phyloP scores from a whole-genome alignment of 2,329 filamentous ascomycete species.

The Epichloe sibirici region DNA sequence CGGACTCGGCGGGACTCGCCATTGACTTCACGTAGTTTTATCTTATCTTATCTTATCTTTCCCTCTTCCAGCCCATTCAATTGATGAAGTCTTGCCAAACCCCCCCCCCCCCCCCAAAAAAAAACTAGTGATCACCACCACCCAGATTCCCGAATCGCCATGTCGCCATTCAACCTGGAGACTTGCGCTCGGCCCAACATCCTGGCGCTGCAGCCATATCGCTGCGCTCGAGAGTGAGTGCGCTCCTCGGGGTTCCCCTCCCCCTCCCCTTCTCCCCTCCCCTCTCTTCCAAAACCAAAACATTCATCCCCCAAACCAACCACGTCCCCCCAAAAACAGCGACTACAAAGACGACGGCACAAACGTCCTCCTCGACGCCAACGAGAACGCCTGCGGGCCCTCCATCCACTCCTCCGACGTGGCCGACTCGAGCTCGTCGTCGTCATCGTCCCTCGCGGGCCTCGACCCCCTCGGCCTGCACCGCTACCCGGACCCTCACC shows the following conservation, averaged over 20 bases:
- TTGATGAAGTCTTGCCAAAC: neutral
- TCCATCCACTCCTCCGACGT: constrained; percentile 46
- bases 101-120: too few relatives aligned
- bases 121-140: neutral
- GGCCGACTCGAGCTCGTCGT: constrained; percentile 23
- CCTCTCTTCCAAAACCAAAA: neutral
- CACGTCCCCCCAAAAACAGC: constrained; percentile 31
- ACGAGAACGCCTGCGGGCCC: constrained; percentile 93
- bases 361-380: constrained; percentile 92
- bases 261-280: neutral
- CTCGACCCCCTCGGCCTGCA: constrained; percentile 72
- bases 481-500: constrained; percentile 94
- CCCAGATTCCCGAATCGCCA: constrained; percentile 15
- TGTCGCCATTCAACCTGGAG: constrained; percentile 58
- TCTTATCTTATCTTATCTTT: neutral
- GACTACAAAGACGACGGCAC: constrained; percentile 98
- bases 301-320: neutral
- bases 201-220: constrained; percentile 62
- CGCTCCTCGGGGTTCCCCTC: constrained; percentile 6
- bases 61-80: neutral
- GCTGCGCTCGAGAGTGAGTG: constrained; percentile 68
- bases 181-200: constrained; percentile 70
- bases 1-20: neutral
- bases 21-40: neutral
- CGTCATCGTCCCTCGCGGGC: constrained; percentile 24